Base-by-base conservation (phyloP, 106 monocot species). In the Phalaenopsis aphrodite region DNA sequence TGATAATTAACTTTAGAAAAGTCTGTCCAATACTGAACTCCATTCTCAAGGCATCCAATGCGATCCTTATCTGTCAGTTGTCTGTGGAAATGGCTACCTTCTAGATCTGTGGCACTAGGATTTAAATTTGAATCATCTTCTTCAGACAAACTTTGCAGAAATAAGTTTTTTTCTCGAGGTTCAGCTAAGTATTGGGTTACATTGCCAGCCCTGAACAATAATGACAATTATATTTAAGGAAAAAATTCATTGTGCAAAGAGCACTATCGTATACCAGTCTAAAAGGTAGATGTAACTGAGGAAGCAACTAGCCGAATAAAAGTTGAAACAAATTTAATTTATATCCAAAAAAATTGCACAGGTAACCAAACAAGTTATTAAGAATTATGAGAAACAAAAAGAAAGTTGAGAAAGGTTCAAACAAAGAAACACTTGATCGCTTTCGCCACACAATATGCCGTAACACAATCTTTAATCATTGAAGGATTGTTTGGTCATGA, bases 1-100 rank as follows among this genome's bases (percentile, higher is more conserved):
- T 98, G 94, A 88, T 88, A 92, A 18, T 91, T 87, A 71, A 85
- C 92, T 89, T 98, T 94, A 38, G 91, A 92, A 87, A 85, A 98
- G 75, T 98, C 98, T 46, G 98, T 94, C 98, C 98, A 98, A 79
- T 81, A 94, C 5, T 84, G 68, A 78, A 94, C 92, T 72, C 79
- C 80, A 74, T 80, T 91, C 79, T 94, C 92, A 56, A 98, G 88
- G 81, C 87, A 84, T 55, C 85, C 87, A 43, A 92, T 79, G 9
- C 84, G 83, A 45, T 91, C 94, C 78, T 85, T 94, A 82, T 98
- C 92, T 67, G 84, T 75, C 21, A 93, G 30, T 66, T 82, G 81
- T 66, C 38, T 82, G 18, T 72, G 74, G 68, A 48, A 10, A 78
- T 16, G 64, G 55, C 47, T 9, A 41, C 36, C 73, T 73, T 48